Base-by-base conservation (phyloP, 2,329 filamentous ascomycete species). In the Paecilomyces variotii region DNA sequence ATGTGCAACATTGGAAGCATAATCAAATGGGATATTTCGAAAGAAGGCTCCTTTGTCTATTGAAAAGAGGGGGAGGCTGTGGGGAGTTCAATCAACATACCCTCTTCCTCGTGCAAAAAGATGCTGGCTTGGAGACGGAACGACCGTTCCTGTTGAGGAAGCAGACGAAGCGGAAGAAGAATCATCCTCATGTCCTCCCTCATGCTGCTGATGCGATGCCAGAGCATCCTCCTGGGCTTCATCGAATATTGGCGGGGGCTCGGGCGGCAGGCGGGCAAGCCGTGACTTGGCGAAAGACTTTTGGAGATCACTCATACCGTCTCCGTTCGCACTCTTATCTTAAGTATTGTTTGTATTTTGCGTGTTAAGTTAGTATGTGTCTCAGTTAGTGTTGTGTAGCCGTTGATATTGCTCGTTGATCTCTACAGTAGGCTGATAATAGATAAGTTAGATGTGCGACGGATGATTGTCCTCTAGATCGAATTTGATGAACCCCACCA, bases 121-220 rank as follows among this genome's bases (percentile, higher is more conserved):
- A 62, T 87, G 87, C 65, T 87, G 84, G 64, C 84, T 87, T 5
- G 85, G 84, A 3, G 89, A 89, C 0, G 92, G 91, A 62, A 91
- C 87, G 61, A 97, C 83, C n/a, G 93, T 97, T 27, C 92, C 91
- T 2, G 91, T 91, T 1, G 92, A 97, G 2, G 92, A 96, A 39
- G 90, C 87, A n/a, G 91, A 96, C 0, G 89, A 96, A 12, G 89
- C 78, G 5, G 81, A 82, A 26, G 86, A 89, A 12, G 86, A 89
- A 71, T 89, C 87, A 63, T 87, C 85, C 66, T 90, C 80, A 53
- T 66, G 68, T 55, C 50, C 59, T 27, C 57, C 51, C 52, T 71
- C 68, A 32, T 64, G 65, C 49, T 59, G 65, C 57, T 64, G 50
- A 74, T 70, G 56, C 78, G 74, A 64, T 67, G 56, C 80, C 62